A percentile compares a stretch with the other conserved stretches of the same genome.
Conservation (phyloP, 2,329 filamentous ascomycete species). For the Ophiocordyceps camponoti-floridani region DNA sequence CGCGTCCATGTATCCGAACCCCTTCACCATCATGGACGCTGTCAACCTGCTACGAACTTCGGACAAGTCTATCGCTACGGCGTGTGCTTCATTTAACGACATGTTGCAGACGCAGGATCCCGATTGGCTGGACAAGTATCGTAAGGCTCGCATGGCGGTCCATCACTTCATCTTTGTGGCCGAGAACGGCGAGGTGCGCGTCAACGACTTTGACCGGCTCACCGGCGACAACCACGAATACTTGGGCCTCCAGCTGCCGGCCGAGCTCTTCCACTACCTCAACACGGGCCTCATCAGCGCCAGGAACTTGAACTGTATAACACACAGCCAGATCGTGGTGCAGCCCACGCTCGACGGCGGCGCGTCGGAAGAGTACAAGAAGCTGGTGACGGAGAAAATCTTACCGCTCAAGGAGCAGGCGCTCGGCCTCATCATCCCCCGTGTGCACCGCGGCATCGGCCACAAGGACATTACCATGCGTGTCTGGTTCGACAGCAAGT, state of each 20-base stretch:
- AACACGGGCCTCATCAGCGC: conserved; percentile 67
- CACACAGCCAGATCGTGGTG: conserved; percentile 60
- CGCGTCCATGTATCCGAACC: conserved; percentile 32
- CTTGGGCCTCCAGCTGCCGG: conserved; percentile 73
- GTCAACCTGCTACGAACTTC: conserved; percentile 56
- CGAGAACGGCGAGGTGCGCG: conserved; percentile 57
- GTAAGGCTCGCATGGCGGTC: conserved; percentile 67
- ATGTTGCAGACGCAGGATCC: conserved; percentile 53
- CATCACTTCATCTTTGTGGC: conserved; percentile 77
- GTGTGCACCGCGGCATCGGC: conserved; percentile 68
- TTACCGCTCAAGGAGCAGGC: conserved; percentile 59
- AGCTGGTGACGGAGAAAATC: conserved; percentile 57
- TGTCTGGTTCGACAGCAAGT: conserved; percentile 68
- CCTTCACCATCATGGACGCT: conserved; percentile 53
- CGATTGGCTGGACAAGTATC: conserved; percentile 72
- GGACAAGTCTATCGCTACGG: conserved; percentile 50
- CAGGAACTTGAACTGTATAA: conserved; percentile 65
- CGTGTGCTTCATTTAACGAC: conserved; percentile 66
- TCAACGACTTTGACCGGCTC: conserved; percentile 53
- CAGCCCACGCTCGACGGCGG: conserved; percentile 75
- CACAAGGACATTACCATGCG: conserved; percentile 61
- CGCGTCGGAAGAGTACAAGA: conserved; percentile 62
- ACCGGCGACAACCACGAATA: conserved; percentile 79
- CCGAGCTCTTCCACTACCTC: conserved; percentile 82
- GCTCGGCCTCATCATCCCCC: conserved; percentile 59